Evolutionary conservation across 306 rosid species (phyloP), one percentile per base, ranked within the genome.

Genomic region (Delonix regia): DNA sequence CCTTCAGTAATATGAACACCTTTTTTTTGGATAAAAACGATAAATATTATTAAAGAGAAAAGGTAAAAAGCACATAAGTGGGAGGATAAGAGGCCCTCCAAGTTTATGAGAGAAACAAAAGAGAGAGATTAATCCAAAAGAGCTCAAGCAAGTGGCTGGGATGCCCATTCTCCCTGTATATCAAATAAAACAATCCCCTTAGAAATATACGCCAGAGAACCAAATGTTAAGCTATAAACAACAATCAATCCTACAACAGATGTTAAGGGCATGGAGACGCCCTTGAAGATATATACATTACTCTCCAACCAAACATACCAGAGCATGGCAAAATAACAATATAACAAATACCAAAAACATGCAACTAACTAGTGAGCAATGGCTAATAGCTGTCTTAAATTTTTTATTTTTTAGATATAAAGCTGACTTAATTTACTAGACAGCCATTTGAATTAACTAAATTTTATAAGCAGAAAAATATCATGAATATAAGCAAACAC

Each of bases 371-470:
- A 11, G 30, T 34, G 65, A 66, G 71, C 53, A 53, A 44, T 70
- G 30, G 12, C 63, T 41, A 77, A 68, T 77, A 18, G 64, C 76
- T 77, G 63, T 44, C 59, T 25, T 56, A 62, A 68, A 9, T 12
- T 44, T 30, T 36, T 36, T 36, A 1, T 44, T 30, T 36, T 36
- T 36, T 36, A 7, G 41, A 36, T 36, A 36, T 6, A 36, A 4
- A 3, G 70, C 79, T 72, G 69, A 34, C 65, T 33, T 55, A 69
- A 68, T 68, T 77, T 74, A 62, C 62, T 27, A 65, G 38, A 51
- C 34, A 66, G 15, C 15, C 60, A 59, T 24, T 74, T 69, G 39
- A 83, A 42, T 30, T 36, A 67, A 83, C 44, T 33, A 27, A 75
- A 75, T 44, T 34, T 16, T 56, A 25, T 52, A 11, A 55, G 59